These are phyloP conservation scores for Pleoardoris graminearum DNA, from an alignment of 2,329 filamentous ascomycete species.

Conservation along the genomic window DNA sequence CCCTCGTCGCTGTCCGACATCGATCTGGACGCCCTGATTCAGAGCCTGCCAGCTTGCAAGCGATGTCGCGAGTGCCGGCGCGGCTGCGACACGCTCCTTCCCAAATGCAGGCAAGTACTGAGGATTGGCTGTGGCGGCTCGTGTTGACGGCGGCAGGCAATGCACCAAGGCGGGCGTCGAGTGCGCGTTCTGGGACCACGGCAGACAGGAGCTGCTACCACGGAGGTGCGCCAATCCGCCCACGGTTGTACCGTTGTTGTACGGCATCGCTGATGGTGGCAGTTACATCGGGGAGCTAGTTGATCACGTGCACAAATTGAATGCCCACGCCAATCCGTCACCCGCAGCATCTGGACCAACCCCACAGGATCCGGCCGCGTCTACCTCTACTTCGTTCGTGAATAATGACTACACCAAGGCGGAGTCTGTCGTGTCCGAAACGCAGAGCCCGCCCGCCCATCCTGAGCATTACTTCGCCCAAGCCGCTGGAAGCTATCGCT, in stretches of 20 bases:
- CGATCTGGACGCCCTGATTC: constrained; percentile 23
- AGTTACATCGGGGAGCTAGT: constrained; percentile 43
- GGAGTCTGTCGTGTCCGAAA: constrained; percentile 22
- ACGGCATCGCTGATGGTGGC: constrained; percentile 14
- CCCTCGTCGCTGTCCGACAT: constrained; percentile 13
- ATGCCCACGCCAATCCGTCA: constrained; percentile 22
- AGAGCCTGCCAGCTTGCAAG: constrained; percentile 41
- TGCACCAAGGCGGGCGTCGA: constrained; percentile 43
- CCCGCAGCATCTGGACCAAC: constrained; percentile 23
- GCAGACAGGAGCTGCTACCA: constrained; percentile 34
- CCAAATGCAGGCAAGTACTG: constrained; percentile 37
- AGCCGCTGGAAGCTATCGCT: constrained; percentile 39
- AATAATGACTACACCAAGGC: constrained; percentile 13
- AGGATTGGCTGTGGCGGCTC: background rate
- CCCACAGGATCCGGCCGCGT: constrained; percentile 13
- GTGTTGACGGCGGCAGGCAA: constrained; percentile 30
- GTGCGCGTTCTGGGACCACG: constrained; percentile 42
- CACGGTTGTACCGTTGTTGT: background rate
- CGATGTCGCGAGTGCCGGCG: constrained; percentile 42
- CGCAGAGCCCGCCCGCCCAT: constrained; percentile 17
- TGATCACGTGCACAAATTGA: constrained; percentile 39
- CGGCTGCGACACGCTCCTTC: constrained; percentile 42
- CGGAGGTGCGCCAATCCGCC: constrained; percentile 27
- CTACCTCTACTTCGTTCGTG: background rate
- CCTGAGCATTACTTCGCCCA: constrained; percentile 42